These are phyloP conservation scores for Gynostemma pentaphyllum DNA, from an alignment of 306 rosid genomes.

Conservation along the genomic window DNA sequence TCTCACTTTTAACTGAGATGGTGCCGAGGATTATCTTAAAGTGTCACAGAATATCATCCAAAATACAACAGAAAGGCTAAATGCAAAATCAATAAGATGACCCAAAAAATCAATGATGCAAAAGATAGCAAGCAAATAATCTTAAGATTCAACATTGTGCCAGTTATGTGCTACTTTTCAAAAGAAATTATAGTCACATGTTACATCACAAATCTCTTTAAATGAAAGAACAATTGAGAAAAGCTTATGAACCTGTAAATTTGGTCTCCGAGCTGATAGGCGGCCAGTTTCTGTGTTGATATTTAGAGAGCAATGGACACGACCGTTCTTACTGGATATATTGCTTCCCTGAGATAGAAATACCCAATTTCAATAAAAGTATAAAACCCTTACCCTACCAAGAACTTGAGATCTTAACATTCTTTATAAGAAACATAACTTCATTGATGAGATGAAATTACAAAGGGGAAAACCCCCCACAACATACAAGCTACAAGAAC, in stretches of 20 bases:
- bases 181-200: not conserved
- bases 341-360: constrained; percentile 57
- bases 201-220: not conserved
- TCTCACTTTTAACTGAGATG: not conserved
- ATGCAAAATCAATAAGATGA: not conserved
- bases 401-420: not conserved
- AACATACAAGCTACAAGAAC: no score
- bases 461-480: no score
- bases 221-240: not conserved
- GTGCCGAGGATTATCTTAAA: no score
- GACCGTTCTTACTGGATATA: constrained; percentile 68
- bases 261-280: constrained; percentile 90
- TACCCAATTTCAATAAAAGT: constrained; percentile 11
- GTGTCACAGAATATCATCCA: not conserved
- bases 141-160: not conserved
- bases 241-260: constrained; percentile 60
- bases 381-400: not conserved
- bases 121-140: not conserved
- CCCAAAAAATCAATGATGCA: not conserved
- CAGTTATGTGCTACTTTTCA: not conserved
- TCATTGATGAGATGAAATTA: no score
- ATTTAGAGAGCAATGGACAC: constrained; percentile 86
- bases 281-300: constrained; percentile 94
- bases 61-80: not conserved
- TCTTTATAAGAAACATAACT: no score